A percentile compares a stretch with the other conserved stretches of the same genome.
These are phyloP conservation scores for Arthrobotrys iridis DNA, from an alignment of 2,329 filamentous ascomycete species.

Conservation along the genomic window DNA sequence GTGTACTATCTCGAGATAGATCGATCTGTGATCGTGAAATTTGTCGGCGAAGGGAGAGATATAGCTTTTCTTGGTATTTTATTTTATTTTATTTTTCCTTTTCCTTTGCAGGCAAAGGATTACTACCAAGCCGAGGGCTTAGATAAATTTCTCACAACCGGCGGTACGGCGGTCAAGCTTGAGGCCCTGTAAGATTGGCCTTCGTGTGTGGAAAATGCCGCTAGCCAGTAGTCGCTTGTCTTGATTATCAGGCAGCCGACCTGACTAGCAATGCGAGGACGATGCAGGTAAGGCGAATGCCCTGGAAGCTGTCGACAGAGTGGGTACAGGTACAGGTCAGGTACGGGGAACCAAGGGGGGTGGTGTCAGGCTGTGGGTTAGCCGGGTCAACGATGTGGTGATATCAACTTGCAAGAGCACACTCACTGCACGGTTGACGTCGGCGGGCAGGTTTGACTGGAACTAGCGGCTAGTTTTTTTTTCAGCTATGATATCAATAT, in stretches of 20 bases:
- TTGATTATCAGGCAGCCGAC: slow-evolving; percentile 52
- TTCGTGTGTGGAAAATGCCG: slow-evolving; percentile 52
- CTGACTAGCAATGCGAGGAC: slow-evolving; percentile 45
- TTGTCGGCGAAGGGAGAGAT: slow-evolving; percentile 51
- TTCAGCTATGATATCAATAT: no score
- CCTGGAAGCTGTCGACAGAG: slow-evolving; percentile 20
- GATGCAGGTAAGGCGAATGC: slow-evolving; percentile 42
- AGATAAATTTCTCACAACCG: slow-evolving; percentile 47
- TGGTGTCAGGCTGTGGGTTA: slow-evolving; percentile 8
- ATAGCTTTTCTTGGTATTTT: slow-evolving; percentile 15
- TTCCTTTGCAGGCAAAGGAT: slow-evolving; percentile 22
- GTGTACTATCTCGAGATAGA: slow-evolving; percentile 31
- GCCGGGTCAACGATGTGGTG: slow-evolving; percentile 25
- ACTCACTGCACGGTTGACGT: slow-evolving; percentile 32
- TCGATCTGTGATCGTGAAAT: no score
- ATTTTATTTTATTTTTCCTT: slow-evolving; percentile 7
- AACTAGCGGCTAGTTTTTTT: no score
- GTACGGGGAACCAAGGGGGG: slow-evolving; percentile 20
- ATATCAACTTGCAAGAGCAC: no score
- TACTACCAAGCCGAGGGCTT: slow-evolving; percentile 25
- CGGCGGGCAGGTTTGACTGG: neutral
- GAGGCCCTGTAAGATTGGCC: slow-evolving; percentile 27
- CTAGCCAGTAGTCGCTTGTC: slow-evolving; percentile 41
- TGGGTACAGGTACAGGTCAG: slow-evolving; percentile 26
- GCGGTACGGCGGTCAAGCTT: slow-evolving; percentile 16